A percentile compares a stretch with the other conserved stretches of the same genome.
phyloP scores from a whole-genome alignment of 2,329 filamentous ascomycete species.

The Trichoderma sp. region DNA sequence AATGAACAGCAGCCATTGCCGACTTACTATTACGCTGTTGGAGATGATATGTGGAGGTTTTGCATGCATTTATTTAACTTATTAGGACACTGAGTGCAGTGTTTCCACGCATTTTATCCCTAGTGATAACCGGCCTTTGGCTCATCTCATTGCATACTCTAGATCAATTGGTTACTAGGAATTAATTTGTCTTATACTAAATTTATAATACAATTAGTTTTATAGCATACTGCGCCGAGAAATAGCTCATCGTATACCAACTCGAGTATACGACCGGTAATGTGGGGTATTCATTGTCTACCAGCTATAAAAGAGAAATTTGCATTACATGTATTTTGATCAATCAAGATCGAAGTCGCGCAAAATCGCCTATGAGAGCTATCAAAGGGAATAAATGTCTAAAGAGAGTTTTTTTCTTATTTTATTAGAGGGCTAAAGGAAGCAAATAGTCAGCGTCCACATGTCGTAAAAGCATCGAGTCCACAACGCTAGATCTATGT shows the following conservation, averaged over 20 bases:
- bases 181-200: neutral
- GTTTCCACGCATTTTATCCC: neutral
- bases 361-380: neutral
- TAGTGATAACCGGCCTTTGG: neutral
- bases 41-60: neutral
- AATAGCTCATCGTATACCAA: neutral
- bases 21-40: too few relatives aligned
- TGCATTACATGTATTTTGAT: neutral
- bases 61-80: neutral
- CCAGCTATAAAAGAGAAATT: neutral
- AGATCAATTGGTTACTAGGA: neutral
- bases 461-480: neutral
- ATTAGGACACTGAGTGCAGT: neutral
- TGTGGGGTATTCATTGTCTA: neutral
- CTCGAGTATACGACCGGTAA: neutral
- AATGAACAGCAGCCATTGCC: too few relatives aligned
- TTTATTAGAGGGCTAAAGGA: neutral
- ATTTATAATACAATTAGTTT: neutral
- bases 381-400: neutral
- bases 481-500: neutral
- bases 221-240: neutral
- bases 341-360: neutral
- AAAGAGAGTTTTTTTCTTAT: too few relatives aligned
- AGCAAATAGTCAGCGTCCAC: neutral
- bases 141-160: neutral